phyloP scores from a whole-genome alignment of 202 grass and related monocot species.

The Saccharum hybrid region DNA sequence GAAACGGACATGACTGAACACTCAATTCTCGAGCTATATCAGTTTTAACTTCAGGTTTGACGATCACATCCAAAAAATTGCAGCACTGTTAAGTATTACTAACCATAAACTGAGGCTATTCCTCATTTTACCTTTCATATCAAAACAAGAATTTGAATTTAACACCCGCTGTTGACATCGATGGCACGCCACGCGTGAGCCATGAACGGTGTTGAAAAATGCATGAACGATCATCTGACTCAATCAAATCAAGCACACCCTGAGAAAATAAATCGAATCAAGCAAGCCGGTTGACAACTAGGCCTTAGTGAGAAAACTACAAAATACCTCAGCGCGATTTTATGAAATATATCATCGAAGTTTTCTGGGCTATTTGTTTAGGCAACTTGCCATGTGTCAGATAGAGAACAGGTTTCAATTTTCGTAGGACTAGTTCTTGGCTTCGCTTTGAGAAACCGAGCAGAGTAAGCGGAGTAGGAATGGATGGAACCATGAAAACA shows the following conservation, averaged over 20 bases:
- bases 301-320: neutral
- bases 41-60: neutral
- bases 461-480: neutral
- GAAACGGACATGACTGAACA: neutral
- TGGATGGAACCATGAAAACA: neutral
- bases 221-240: neutral
- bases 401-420: neutral
- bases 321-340: neutral
- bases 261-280: neutral
- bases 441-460: neutral
- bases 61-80: neutral
- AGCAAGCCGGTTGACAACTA: neutral
- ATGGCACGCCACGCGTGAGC: conserved; percentile 23
- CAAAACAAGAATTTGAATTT: neutral
- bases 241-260: conserved; percentile 1
- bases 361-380: neutral
- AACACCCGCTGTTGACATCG: neutral
- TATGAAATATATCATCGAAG: neutral
- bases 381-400: neutral
- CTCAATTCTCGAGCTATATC: neutral
- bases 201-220: conserved; percentile 25
- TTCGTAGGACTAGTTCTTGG: neutral
- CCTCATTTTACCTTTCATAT: neutral
- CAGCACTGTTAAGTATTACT: neutral
- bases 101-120: neutral